Percentiles rank a stretch among this genome's conserved stretches.
Evolutionary conservation across 371 early-diverging fungal genomes (phyloP).

Genomic region (Apophysomyces variabilis): DNA sequence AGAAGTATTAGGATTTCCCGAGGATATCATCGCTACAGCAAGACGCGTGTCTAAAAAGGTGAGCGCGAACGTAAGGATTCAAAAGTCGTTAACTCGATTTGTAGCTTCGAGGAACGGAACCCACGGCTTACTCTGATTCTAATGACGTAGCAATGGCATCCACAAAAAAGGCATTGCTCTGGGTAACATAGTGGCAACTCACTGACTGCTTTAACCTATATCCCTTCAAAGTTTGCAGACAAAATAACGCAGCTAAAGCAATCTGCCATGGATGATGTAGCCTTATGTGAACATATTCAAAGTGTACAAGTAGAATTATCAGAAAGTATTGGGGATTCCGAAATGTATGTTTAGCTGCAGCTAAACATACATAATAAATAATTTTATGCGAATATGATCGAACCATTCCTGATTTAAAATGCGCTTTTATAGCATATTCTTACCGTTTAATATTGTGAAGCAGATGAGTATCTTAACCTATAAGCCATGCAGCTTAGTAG

Average conservation of each 20-base stretch:
- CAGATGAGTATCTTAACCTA: no score
- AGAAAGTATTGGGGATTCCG: background rate
- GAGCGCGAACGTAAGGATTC: background rate
- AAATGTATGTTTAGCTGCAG: no score
- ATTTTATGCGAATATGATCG: no score
- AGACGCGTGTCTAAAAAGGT: constrained; percentile 38
- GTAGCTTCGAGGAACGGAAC: background rate
- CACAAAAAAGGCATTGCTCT: constrained; percentile 24
- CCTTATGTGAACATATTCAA: constrained; percentile 17
- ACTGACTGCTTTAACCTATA: background rate
- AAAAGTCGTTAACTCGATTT: background rate
- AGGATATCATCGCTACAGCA: constrained; percentile 41
- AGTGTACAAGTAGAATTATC: constrained; percentile 15
- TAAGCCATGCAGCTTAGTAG: no score
- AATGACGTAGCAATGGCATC: background rate
- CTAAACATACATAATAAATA: no score
- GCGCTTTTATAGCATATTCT: no score
- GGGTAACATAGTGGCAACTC: constrained; percentile 22
- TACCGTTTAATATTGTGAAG: no score
- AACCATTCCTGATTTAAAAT: no score
- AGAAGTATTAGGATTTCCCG: constrained; percentile 46
- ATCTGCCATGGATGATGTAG: constrained; percentile 12
- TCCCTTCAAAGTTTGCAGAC: constrained; percentile 39
- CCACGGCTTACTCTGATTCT: background rate
- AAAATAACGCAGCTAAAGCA: constrained; percentile 35